Base-by-base conservation (phyloP, 768 basidiomycete species). In the Suillus weaverae region DNA sequence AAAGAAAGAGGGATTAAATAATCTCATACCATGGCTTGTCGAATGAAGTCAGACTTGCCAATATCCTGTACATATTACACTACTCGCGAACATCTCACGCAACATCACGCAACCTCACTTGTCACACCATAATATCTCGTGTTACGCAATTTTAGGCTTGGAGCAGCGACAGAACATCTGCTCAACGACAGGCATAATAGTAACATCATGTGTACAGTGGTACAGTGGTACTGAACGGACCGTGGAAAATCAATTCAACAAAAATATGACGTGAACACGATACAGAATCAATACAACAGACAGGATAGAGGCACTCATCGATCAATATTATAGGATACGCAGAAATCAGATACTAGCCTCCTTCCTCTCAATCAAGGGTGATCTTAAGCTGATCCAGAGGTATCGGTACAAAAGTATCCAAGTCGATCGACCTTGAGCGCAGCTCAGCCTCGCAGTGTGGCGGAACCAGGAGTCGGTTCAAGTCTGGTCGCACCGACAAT, bases 391-490 rank as follows among this genome's bases (percentile, higher is more conserved):
- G 89, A 76, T 99, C 96, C 78, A 95, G 83, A 78, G 97, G 95
- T 90, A 98, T 97, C 78, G 97, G 97, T 78, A 90, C 91, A 82
- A 98, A 99, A 69, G 86, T 88, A 74, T 96, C 89, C 77, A 98
- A 79, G 76, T 90, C 86, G 81, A 98, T 93, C 55, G 88, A 88
- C 79, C 93, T 88, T 69, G 86, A 89, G 79, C 85, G 86, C 77
- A 99, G 87, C 83, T 94, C 94, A 69, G 88, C 80, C 85, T 98
- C 95, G 78, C 89, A 91, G 80, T 94, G 89, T 71, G 86, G 81
- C 62, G 97, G 97, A 63, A 99, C 95, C 61, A 99, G 87, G 80
- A 89, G 88, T 69, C 88, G 89, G 78, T 92, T 97, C 71, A 99
- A 81, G 75, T 98, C 97, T 61, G 97, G 97, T 68, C 95, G 90